Conservation (phyloP, 202 grass and related monocot genomes). For the Schoenoplectus triqueter region DNA sequence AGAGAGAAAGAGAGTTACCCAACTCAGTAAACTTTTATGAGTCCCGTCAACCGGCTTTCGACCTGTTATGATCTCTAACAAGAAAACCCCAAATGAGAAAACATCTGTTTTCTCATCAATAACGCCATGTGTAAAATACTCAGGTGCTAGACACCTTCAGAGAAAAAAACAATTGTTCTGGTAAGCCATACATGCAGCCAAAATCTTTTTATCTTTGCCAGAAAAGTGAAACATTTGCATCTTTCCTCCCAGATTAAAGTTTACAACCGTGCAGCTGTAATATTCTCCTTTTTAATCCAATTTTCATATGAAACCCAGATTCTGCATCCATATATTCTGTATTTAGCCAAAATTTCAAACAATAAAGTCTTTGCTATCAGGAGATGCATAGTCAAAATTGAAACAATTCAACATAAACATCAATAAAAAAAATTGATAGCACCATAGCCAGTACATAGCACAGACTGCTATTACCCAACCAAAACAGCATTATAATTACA, state of each 20-base stretch:
- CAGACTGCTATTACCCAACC: background rate
- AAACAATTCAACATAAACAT: background rate
- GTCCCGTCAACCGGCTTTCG: slow-evolving; percentile 85
- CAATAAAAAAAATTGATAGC: background rate
- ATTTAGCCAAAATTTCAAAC: background rate
- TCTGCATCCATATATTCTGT: background rate
- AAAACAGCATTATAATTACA: background rate
- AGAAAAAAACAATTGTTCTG: background rate
- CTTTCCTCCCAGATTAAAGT: too few species aligned
- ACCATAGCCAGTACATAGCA: background rate
- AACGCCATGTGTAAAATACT: slow-evolving; percentile 95
- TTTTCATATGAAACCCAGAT: background rate
- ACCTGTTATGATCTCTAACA: slow-evolving; percentile 82
- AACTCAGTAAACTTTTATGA: slow-evolving; percentile 80
- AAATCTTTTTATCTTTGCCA: background rate
- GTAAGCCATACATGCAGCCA: background rate
- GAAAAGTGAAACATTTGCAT: background rate
- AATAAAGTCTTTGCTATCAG: background rate
- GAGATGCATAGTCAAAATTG: background rate
- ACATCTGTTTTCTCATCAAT: slow-evolving; percentile 98
- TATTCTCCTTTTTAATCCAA: background rate
- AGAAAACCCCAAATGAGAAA: slow-evolving; percentile 93
- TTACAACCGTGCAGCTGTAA: background rate
- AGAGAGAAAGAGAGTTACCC: slow-evolving; percentile 49
- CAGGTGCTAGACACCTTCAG: slow-evolving; percentile 78